Conservation (phyloP, 2,329 filamentous ascomycete genomes). For the Ceratocystis diversiconidia region DNA sequence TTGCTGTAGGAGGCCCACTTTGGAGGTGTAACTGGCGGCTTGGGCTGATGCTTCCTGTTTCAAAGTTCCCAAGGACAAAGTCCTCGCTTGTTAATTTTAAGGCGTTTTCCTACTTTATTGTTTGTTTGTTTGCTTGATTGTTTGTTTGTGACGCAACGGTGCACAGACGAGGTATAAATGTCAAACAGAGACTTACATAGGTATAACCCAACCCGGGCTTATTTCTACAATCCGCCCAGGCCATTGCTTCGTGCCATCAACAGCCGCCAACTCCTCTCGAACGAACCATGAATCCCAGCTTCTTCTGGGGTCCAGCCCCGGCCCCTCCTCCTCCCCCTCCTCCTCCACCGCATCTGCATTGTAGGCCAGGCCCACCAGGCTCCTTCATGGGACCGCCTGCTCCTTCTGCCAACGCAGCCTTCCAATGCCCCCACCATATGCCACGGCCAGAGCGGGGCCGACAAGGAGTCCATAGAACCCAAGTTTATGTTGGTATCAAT, state of each 20-base stretch:
- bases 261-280: background rate
- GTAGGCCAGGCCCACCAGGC: background rate
- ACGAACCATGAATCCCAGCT: background rate
- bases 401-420: background rate
- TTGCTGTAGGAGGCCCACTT: too few relatives aligned
- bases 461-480: background rate
- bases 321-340: background rate
- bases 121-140: background rate
- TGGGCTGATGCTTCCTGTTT: background rate
- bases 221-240: too few relatives aligned
- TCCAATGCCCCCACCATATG: background rate
- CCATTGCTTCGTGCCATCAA: too few relatives aligned
- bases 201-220: too few relatives aligned
- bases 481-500: background rate
- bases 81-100: background rate
- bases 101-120: too few relatives aligned
- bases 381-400: background rate
- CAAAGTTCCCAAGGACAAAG: background rate
- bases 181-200: background rate
- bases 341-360: background rate
- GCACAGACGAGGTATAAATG: background rate
- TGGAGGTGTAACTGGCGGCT: too few relatives aligned
- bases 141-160: background rate
- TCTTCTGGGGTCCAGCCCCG: background rate
- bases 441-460: background rate